Percentiles rank a stretch among this genome's conserved stretches.
Evolutionary conservation across 129 eudicot genomes (phyloP).

Genomic region (Arctium lappa): DNA sequence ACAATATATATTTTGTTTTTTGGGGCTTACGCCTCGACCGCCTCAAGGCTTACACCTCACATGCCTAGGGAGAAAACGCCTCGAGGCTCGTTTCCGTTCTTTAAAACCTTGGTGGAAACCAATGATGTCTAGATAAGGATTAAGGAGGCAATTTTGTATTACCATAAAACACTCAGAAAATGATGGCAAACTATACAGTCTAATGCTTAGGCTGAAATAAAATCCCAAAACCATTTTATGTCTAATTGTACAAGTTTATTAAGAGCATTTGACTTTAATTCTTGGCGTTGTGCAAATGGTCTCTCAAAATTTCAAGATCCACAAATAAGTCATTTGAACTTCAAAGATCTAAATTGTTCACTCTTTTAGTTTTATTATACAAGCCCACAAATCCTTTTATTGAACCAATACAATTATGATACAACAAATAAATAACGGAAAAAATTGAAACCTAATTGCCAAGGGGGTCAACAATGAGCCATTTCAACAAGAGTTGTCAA

Average conservation of each 20-base stretch:
- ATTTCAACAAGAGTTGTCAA: neutral
- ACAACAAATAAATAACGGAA: neutral
- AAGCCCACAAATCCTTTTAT: neutral
- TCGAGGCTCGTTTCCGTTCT: too few relatives aligned
- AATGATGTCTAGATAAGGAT: neutral
- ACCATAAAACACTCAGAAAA: neutral
- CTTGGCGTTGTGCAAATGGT: neutral
- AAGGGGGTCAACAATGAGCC: neutral
- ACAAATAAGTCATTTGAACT: neutral
- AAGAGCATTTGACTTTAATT: neutral
- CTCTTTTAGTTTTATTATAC: neutral
- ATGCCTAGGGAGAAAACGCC: too few relatives aligned
- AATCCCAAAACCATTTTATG: neutral
- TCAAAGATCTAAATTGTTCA: neutral
- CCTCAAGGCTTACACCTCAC: too few relatives aligned
- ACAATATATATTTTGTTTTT: too few relatives aligned
- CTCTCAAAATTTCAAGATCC: neutral
- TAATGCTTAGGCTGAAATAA: neutral
- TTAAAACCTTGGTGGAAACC: neutral
- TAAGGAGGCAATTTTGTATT: neutral
- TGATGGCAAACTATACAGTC: neutral
- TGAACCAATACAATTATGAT: neutral
- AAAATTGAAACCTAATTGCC: neutral
- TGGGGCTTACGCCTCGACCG: too few relatives aligned
- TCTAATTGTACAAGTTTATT: neutral